Base-by-base conservation (phyloP, 2,329 filamentous ascomycete genomes). In the Epichloe gansuensis region DNA sequence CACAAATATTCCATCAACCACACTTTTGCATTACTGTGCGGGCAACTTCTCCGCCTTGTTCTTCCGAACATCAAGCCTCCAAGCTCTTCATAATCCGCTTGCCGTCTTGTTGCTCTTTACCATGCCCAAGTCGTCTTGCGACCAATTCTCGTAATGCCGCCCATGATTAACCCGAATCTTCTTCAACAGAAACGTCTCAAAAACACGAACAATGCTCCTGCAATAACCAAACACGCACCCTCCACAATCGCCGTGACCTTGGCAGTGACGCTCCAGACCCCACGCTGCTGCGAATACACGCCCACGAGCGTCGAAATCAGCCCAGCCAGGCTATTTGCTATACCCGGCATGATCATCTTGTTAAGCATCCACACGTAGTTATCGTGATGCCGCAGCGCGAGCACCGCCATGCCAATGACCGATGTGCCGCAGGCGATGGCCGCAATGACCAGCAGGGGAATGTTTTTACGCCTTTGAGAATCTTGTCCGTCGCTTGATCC, bases 291-390 rank as follows among this genome's bases (percentile, higher is more conserved):
- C 15, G 72, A 69, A 54, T 77, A 77, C 4, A 80, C 68, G 57
- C 72, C 72, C 4, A 76, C 66, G 5, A 79, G 57, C 0, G 75
- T 76, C 1, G 71, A 72, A 6, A 79, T 65, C 31, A 78, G 56
- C 1, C 76, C 77, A 5, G 74, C 75, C 13, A 74, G 57, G 13
- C 71, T 72, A 59, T 77, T 77, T 50, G 77, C 62, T 12, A 69
- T 57, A 0, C 68, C 64, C 1, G 69, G 70, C 55, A 77, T 54
- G 56, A 79, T 76, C 12, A 80, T 64, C 52, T 70, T 67, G 59
- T 78, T 76, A 8, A 77, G 66, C 23, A 79, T 65, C 76, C 75
- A 81, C 17, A 78, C 68, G 53, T 78, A 78, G 56, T 80, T 79
- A 15, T 61, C 59, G 41, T 69, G 62, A 63, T 73, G 74, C 21